phyloP scores from a whole-genome alignment of 306 rosid species.

The Ceratonia siliqua region DNA sequence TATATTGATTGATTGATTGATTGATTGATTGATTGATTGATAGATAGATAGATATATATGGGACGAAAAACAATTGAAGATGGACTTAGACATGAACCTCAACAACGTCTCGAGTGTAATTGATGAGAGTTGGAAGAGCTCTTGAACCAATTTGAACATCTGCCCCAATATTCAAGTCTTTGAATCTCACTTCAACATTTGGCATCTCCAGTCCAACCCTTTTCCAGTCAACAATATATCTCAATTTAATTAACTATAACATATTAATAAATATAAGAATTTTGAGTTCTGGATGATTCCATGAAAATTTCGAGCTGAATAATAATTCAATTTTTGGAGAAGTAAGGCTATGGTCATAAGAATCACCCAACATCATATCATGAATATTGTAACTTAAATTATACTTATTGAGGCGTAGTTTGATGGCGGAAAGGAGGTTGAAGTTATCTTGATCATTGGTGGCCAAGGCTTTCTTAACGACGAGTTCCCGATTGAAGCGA shows the following conservation, averaged over 20 bases:
- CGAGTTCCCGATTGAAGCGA: slow-evolving; percentile 56
- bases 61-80: not conserved
- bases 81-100: slow-evolving; percentile 49
- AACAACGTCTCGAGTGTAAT: slow-evolving; percentile 45
- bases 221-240: not conserved
- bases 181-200: slow-evolving; percentile 63
- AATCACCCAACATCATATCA: too few species aligned
- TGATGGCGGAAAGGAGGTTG: slow-evolving; percentile 63
- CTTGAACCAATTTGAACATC: slow-evolving; percentile 68
- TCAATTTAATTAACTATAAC: too few species aligned
- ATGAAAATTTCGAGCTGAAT: too few species aligned
- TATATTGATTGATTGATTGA: too few species aligned
- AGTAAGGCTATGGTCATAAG: too few species aligned
- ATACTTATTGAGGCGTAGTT: slow-evolving; percentile 72
- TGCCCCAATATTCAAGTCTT: slow-evolving; percentile 57
- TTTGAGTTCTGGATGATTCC: too few species aligned
- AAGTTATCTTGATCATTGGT: slow-evolving; percentile 76
- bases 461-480: slow-evolving; percentile 74
- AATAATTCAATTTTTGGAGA: not conserved
- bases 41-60: too few species aligned
- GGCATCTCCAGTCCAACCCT: slow-evolving; percentile 77
- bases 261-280: too few species aligned
- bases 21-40: too few species aligned
- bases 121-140: slow-evolving; percentile 80
- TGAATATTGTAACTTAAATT: too few species aligned